phyloP scores from a whole-genome alignment of 192 early-diverging fungal genomes.

The Coemansia sp. region DNA sequence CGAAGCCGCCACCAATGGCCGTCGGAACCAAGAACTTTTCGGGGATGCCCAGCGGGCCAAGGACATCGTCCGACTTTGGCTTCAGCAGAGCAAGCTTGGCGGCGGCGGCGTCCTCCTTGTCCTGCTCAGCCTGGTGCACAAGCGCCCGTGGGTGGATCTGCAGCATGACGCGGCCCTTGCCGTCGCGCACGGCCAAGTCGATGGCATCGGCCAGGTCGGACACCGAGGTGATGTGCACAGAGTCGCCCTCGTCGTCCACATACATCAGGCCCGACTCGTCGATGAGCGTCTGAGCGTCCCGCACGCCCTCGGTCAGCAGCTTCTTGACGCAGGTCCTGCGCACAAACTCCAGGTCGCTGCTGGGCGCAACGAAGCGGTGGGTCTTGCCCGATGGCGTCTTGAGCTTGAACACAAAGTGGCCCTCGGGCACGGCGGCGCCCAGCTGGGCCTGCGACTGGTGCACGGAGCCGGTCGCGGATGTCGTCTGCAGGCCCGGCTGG shows the following conservation, averaged over 20 bases:
- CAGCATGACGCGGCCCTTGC: slow-evolving; percentile 77
- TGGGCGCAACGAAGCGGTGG: slow-evolving; percentile 71
- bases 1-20: slow-evolving; percentile 56
- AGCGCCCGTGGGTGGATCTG: slow-evolving; percentile 49
- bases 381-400: slow-evolving; percentile 72
- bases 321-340: slow-evolving; percentile 63
- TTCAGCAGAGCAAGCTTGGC: not conserved
- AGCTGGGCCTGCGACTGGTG: slow-evolving; percentile 53
- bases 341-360: slow-evolving; percentile 58
- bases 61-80: not conserved
- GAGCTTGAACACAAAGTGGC: slow-evolving; percentile 74
- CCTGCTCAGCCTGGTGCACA: slow-evolving; percentile 25
- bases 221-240: slow-evolving; percentile 76
- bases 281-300: slow-evolving; percentile 44
- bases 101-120: not conserved
- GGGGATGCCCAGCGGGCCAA: slow-evolving; percentile 44
- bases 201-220: slow-evolving; percentile 87
- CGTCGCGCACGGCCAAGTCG: slow-evolving; percentile 74
- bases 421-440: slow-evolving; percentile 33
- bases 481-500: slow-evolving; percentile 33
- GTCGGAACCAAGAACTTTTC: slow-evolving; percentile 54
- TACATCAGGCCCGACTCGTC: slow-evolving; percentile 71
- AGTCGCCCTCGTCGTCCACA: slow-evolving; percentile 91
- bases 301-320: slow-evolving; percentile 62
- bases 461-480: slow-evolving; percentile 36